Percentiles rank a stretch among this genome's conserved stretches.
phyloP scores from a whole-genome alignment of 2,329 filamentous ascomycete genomes.

The Calycina marina region DNA sequence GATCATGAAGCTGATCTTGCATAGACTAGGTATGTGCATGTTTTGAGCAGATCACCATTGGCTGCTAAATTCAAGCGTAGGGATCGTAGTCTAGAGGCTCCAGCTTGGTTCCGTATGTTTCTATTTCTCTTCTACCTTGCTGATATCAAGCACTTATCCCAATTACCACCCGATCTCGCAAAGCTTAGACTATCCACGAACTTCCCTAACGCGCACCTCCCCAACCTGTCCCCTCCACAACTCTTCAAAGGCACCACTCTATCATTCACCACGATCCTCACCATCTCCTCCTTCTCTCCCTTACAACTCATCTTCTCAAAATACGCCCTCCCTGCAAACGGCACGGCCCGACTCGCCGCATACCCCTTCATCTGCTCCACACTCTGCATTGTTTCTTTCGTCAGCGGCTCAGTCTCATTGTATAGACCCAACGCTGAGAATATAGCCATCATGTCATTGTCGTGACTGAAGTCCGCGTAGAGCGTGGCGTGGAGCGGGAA shows the following conservation, averaged over 20 bases:
- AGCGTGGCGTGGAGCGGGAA: conserved; percentile 56
- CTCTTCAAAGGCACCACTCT: conserved; percentile 57
- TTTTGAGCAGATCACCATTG: too few species aligned
- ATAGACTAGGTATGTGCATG: too few species aligned
- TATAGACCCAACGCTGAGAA: conserved; percentile 69
- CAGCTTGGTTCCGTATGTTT: too few species aligned
- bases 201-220: conserved; percentile 51
- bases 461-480: conserved; percentile 86
- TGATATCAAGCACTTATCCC: conserved; percentile 46
- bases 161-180: conserved; percentile 55
- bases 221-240: conserved; percentile 55
- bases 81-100: too few species aligned
- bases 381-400: conserved; percentile 33
- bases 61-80: too few species aligned
- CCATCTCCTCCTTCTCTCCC: conserved; percentile 46
- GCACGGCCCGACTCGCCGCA: conserved; percentile 64
- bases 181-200: conserved; percentile 69
- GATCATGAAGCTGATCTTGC: too few species aligned
- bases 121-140: too few species aligned
- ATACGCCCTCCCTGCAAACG: conserved; percentile 69
- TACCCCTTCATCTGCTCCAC: conserved; percentile 48
- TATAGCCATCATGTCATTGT: conserved; percentile 71
- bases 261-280: conserved; percentile 74
- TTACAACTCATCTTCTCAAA: conserved; percentile 74
- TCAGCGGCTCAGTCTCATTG: conserved; percentile 43